Evolutionary conservation across 2,329 filamentous ascomycete genomes (phyloP), one percentile per base, ranked within the genome.

Genomic region (Cladosporium sp.): DNA sequence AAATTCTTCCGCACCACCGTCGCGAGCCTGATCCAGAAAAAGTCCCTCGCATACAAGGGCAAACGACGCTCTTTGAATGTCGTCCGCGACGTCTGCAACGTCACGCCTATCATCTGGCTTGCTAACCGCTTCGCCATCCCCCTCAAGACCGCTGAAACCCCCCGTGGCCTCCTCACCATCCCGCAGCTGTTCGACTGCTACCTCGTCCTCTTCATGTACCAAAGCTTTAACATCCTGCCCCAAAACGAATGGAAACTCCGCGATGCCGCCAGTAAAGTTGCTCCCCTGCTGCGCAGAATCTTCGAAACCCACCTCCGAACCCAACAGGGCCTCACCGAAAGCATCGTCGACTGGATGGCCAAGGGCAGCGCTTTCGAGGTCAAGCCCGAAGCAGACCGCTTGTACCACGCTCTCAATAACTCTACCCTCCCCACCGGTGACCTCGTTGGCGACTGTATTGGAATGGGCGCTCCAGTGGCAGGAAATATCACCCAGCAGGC

Each of bases 71-170:
- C 77, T 1, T 10, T 49, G 24, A 50, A 50, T 35, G 54, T 57
- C 13, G 54, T 90, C 9, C 82, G 85, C 22, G 85, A 90, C 60
- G 81, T 90, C 1, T 86, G 83, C 24, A 90, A 90, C 66, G 73
- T 89, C 24, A 81, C 79, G 0, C 86, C 87, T 5, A 82, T 85
- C 3, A 78, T 83, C 64, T 89, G 82, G 65, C 75, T 89, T 39
- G 83, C 82, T 0, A 77, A 86, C 2, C 79, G 80, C 4, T 88
- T 89, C 68, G 83, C 84, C 49, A 74, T 90, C 3, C 86, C 88
- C 0, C 75, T 91, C 37, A 89, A 89, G 74, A 85, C 83, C 0
- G 69, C 71, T 2, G 76, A 83, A 10, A 81, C 84, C 51, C 82
- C 83, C 2, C 81, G 78, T 62, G 87, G 87, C 2, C 53, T 81